Evolutionary conservation across 2,329 filamentous ascomycete genomes (phyloP).

Genomic region (Nigrospora oryzae): DNA sequence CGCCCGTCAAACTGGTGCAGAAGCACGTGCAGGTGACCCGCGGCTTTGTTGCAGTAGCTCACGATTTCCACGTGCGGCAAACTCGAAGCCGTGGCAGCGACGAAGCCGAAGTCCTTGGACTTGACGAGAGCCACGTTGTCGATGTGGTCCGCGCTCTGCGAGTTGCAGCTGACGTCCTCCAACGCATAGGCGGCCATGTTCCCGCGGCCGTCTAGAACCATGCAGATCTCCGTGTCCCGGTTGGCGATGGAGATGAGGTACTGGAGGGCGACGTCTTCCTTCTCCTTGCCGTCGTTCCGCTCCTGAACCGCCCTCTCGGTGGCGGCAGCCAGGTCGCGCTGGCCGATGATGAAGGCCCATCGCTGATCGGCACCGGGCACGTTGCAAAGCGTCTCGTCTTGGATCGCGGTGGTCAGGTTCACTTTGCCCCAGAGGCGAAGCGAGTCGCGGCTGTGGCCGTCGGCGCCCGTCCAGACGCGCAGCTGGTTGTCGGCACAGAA

Average conservation of each 20-base stretch:
- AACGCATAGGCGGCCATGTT: conserved; percentile 89
- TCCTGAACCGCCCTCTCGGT: conserved; percentile 67
- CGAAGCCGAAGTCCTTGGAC: conserved; percentile 39
- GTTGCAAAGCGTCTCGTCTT: conserved; percentile 21
- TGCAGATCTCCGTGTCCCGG: conserved; percentile 75
- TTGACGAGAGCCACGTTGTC: conserved; percentile 81
- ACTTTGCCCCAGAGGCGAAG: conserved; percentile 76
- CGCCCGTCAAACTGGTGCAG: conserved; percentile 80
- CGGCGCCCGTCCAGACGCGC: conserved; percentile 74
- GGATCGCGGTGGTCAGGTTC: conserved; percentile 65
- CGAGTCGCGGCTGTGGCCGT: conserved; percentile 61
- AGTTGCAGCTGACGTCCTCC: conserved; percentile 72
- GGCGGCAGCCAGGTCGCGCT: conserved; percentile 68
- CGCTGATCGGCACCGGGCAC: conserved; percentile 30
- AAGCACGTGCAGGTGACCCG: conserved; percentile 62
- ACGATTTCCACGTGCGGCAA: conserved; percentile 56
- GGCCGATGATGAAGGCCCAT: conserved; percentile 77
- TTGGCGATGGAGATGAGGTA: conserved; percentile 83
- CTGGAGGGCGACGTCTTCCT: conserved; percentile 65
- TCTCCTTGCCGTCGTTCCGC: conserved; percentile 43
- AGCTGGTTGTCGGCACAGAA: conserved; percentile 74
- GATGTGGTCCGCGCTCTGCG: conserved; percentile 57
- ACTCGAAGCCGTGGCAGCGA: conserved; percentile 18
- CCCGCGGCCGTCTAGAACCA: conserved; percentile 76
- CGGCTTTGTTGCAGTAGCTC: conserved; percentile 59